Percentiles rank a stretch among this genome's conserved stretches.
phyloP scores from a whole-genome alignment of 2,329 filamentous ascomycete genomes.

The Sporothrix brasiliensis region DNA sequence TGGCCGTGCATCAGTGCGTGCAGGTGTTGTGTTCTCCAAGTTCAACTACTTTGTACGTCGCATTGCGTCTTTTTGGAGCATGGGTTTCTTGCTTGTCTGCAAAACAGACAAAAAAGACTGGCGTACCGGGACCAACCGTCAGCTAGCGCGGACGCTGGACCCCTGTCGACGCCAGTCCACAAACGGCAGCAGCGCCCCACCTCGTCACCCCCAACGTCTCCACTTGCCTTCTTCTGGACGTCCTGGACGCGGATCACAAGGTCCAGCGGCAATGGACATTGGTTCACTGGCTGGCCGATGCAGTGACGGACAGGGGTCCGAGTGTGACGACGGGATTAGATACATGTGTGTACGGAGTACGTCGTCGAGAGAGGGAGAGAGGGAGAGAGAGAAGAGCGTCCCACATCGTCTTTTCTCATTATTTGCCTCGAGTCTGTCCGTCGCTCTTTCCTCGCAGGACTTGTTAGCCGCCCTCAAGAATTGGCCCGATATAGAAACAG shows the following conservation, averaged over 20 bases:
- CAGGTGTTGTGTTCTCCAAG: background rate
- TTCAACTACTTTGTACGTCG: background rate
- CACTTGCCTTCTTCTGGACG: slow-evolving; percentile 8
- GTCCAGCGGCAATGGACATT: slow-evolving; percentile 29
- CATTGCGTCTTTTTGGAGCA: background rate
- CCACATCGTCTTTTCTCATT: background rate
- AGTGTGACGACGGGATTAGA: slow-evolving; percentile 14
- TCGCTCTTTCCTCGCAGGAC: slow-evolving; percentile 23
- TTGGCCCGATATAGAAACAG: slow-evolving; percentile 36
- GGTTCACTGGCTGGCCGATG: slow-evolving; percentile 25
- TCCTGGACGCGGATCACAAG: slow-evolving; percentile 30
- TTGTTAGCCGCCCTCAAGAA: slow-evolving; percentile 34
- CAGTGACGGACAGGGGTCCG: slow-evolving; percentile 18
- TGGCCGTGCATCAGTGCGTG: slow-evolving; percentile 37
- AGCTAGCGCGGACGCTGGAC: slow-evolving; percentile 32
- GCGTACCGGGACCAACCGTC: slow-evolving; percentile 47
- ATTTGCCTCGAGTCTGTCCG: background rate
- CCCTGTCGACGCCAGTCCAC: slow-evolving; percentile 13
- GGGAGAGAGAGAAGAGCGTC: background rate
- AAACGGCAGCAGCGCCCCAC: slow-evolving; percentile 27
- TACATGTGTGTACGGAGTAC: too few species aligned
- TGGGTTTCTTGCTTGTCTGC: slow-evolving; percentile 43
- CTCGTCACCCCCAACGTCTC: slow-evolving; percentile 29
- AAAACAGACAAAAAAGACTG: slow-evolving; percentile 44
- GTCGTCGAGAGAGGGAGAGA: background rate